These are phyloP conservation scores for Amauroascus verrucosus DNA, from an alignment of 2,329 filamentous ascomycete species.

Conservation along the genomic window DNA sequence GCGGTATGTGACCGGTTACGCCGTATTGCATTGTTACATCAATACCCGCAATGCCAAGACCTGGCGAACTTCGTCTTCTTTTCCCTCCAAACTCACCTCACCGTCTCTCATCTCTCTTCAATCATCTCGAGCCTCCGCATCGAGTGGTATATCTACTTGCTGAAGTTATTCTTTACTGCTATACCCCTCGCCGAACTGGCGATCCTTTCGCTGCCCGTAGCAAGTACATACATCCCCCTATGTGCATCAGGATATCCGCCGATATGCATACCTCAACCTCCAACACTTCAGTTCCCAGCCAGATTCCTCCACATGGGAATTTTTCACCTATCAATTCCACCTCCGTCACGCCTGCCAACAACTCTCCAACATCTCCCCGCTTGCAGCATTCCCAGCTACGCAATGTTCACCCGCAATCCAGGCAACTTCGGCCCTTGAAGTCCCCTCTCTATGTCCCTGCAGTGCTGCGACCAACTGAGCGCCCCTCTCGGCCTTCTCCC, in stretches of 20 bases:
- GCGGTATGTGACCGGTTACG: not conserved
- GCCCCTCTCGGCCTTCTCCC: conserved; percentile 36
- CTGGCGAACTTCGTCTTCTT: not conserved
- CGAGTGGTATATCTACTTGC: too few relatives aligned
- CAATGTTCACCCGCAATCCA: conserved; percentile 35
- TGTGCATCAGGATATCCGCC: too few relatives aligned
- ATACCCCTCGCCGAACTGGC: too few relatives aligned
- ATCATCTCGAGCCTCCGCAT: too few relatives aligned
- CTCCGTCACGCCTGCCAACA: conserved; percentile 43
- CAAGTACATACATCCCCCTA: too few relatives aligned
- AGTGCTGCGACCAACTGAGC: conserved; percentile 51
- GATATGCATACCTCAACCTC: conserved; percentile 12
- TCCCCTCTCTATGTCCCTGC: conserved; percentile 54
- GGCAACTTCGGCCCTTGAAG: conserved; percentile 50
- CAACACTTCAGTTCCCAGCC: conserved; percentile 19
- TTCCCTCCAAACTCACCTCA: not conserved
- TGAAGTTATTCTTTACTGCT: not conserved
- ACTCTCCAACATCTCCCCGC: conserved; percentile 45
- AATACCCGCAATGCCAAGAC: not conserved
- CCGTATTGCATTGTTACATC: not conserved
- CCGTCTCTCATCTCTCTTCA: not conserved
- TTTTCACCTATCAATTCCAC: conserved; percentile 39
- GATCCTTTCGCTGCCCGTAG: too few relatives aligned
- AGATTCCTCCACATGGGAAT: conserved; percentile 32
- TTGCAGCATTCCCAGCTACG: conserved; percentile 28